These are phyloP conservation scores for Vigna mungo DNA, from an alignment of 306 rosid species.

Conservation along the genomic window DNA sequence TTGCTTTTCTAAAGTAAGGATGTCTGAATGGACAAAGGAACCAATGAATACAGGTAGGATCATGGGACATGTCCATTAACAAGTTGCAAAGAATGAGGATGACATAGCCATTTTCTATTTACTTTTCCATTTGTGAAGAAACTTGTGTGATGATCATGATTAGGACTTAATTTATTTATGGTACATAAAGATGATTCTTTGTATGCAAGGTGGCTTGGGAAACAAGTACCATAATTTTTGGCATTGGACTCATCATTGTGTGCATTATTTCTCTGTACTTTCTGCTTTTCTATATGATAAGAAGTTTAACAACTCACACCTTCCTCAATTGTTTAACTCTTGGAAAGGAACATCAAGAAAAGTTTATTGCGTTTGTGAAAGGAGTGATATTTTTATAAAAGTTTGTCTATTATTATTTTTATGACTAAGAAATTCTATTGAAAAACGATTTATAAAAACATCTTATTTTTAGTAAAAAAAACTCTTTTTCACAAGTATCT, in stretches of 20 bases:
- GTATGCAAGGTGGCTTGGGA: conserved; percentile 41
- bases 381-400: not conserved
- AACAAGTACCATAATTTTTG: conserved; percentile 8
- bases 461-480: too few species aligned
- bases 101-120: conserved; percentile 1
- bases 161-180: conserved; percentile 22
- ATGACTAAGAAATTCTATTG: too few species aligned
- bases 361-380: conserved; percentile 36
- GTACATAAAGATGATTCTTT: conserved; percentile 11
- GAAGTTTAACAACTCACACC: conserved; percentile 42
- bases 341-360: conserved; percentile 25
- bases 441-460: too few species aligned
- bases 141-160: conserved; percentile 48
- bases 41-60: conserved; percentile 43
- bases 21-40: conserved; percentile 49
- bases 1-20: conserved; percentile 46
- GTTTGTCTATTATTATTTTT: too few species aligned
- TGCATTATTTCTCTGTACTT: conserved; percentile 45
- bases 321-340: not conserved
- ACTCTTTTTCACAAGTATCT: too few species aligned
- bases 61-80: conserved; percentile 34
- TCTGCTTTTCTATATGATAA: conserved; percentile 40
- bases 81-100: conserved; percentile 6
- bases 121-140: conserved; percentile 37
- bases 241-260: conserved; percentile 53